Evolutionary conservation across 2,329 filamentous ascomycete species (phyloP).

Genomic region (Neoscytalidium dimidiatum): DNA sequence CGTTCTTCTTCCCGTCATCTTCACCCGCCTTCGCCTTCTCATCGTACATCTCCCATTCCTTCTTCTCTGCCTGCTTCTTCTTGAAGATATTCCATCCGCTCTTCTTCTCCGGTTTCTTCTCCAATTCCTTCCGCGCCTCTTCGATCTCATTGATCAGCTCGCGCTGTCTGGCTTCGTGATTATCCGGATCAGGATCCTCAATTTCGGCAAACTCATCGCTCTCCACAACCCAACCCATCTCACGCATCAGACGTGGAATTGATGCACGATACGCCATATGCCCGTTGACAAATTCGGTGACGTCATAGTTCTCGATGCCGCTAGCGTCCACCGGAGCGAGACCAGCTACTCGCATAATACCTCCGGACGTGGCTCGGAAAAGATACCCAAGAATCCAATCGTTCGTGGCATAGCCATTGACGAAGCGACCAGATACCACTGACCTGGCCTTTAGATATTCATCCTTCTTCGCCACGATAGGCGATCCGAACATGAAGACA

Average conservation of each 20-base stretch:
- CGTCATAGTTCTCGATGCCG: conserved; percentile 85
- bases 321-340: conserved; percentile 78
- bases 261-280: conserved; percentile 96
- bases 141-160: conserved; percentile 97
- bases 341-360: conserved; percentile 85
- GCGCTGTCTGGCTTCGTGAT: conserved; percentile 81
- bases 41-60: conserved; percentile 94
- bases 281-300: conserved; percentile 80
- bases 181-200: conserved; percentile 94
- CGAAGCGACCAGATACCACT: conserved; percentile 88
- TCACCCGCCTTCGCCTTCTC: conserved; percentile 56
- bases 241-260: conserved; percentile 84
- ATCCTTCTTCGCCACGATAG: conserved; percentile 86
- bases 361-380: conserved; percentile 90
- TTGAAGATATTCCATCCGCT: conserved; percentile 75
- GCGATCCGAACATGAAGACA: conserved; percentile 91
- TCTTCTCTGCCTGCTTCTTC: conserved; percentile 78
- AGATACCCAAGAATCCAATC: conserved; percentile 97
- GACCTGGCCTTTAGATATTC: conserved; percentile 80
- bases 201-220: conserved; percentile 96
- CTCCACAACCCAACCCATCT: conserved; percentile 88
- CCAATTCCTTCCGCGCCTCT: conserved; percentile 83
- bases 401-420: conserved; percentile 91
- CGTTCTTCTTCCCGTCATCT: conserved; percentile 54
- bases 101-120: conserved; percentile 73